Percentiles rank a stretch among this genome's conserved stretches.
Conservation (phyloP, 306 rosid genomes). For the Lathyrus oleraceus region DNA sequence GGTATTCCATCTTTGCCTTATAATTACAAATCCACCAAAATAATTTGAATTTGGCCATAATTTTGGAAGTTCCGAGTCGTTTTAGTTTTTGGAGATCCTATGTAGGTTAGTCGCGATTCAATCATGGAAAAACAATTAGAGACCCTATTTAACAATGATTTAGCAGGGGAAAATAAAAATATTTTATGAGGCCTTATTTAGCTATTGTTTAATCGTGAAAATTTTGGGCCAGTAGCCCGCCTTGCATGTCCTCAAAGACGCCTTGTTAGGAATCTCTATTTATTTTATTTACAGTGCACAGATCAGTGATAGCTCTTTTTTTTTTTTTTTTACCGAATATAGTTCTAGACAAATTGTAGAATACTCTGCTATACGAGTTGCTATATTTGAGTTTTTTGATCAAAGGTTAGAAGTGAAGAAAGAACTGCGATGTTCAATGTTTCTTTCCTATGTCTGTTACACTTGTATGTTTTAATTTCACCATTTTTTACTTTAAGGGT, state of each 20-base stretch:
- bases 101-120: too few relatives aligned
- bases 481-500: background rate
- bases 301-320: background rate
- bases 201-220: too few relatives aligned
- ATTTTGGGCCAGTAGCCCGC: too few relatives aligned
- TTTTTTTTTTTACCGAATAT: conserved; percentile 8
- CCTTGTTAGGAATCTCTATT: background rate
- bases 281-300: background rate
- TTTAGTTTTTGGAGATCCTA: background rate
- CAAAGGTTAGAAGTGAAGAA: conserved; percentile 3
- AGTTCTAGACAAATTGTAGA: conserved; percentile 1
- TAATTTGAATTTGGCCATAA: background rate
- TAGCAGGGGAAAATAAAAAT: too few relatives aligned
- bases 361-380: conserved; percentile 20
- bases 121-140: too few relatives aligned
- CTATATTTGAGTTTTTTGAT: background rate
- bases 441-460: background rate
- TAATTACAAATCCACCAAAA: background rate
- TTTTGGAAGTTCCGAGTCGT: background rate
- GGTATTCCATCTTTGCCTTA: conserved; percentile 41
- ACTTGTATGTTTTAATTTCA: background rate
- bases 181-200: too few relatives aligned
- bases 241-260: too few relatives aligned
- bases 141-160: too few relatives aligned
- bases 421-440: conserved; percentile 11